Conservation (phyloP, 169 alveolate genomes). For the Cryptosporidium sp. region DNA sequence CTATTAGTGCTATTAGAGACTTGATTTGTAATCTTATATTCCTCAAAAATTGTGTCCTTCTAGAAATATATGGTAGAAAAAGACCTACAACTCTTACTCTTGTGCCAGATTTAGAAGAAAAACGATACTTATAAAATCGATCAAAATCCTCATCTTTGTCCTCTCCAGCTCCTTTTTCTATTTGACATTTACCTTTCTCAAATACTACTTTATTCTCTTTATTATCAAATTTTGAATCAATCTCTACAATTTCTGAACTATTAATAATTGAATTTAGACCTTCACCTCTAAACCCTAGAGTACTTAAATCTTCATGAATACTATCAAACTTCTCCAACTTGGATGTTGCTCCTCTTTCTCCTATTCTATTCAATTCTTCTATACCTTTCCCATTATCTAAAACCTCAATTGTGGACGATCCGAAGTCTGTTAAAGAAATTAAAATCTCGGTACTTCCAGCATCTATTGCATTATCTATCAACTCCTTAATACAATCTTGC, state of each 20-base stretch:
- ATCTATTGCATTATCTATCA: constrained; percentile 94
- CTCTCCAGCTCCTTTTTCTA: background rate
- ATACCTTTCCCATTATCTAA: constrained; percentile 94
- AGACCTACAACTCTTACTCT: constrained; percentile 41
- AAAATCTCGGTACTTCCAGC: constrained; percentile 90
- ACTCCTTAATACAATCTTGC: constrained; percentile 88
- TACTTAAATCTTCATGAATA: constrained; percentile 85
- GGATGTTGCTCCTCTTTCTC: constrained; percentile 92
- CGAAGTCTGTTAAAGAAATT: constrained; percentile 87
- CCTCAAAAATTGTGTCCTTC: constrained; percentile 52
- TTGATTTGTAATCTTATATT: constrained; percentile 35
- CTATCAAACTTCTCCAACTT: constrained; percentile 92
- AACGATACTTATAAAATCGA: background rate
- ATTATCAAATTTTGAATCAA: constrained; percentile 77
- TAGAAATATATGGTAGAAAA: constrained; percentile 36
- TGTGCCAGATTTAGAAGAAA: constrained; percentile 31
- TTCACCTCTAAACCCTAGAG: constrained; percentile 97
- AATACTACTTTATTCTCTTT: constrained; percentile 33
- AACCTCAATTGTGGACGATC: constrained; percentile 90
- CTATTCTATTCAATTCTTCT: constrained; percentile 77
- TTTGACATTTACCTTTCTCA: constrained; percentile 14
- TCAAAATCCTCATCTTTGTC: background rate
- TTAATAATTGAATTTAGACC: constrained; percentile 87
- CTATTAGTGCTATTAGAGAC: constrained; percentile 35
- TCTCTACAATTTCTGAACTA: constrained; percentile 78